Conservation (phyloP, 1,139 yeast species). For the Candida smagusa region DNA sequence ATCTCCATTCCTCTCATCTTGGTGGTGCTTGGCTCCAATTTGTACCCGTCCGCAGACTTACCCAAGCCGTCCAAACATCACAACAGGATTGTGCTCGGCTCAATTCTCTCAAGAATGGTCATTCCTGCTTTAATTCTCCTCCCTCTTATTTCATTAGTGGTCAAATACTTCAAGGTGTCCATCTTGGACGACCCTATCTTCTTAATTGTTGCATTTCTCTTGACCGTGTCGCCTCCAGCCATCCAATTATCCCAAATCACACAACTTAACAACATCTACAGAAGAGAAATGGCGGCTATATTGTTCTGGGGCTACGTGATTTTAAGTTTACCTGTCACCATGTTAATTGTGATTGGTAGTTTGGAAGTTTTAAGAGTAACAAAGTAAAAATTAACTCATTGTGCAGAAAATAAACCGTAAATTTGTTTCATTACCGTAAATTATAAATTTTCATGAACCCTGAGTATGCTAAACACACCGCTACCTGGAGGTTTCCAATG, state of each 20-base stretch:
- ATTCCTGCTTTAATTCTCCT: constrained; percentile 65
- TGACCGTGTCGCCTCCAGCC: constrained; percentile 82
- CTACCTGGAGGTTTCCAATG: no score
- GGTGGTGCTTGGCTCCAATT: constrained; percentile 73
- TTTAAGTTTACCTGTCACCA: constrained; percentile 74
- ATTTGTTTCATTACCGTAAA: no score
- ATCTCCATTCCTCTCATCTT: constrained; percentile 78
- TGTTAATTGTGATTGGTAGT: constrained; percentile 65
- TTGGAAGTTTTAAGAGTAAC: constrained; percentile 63
- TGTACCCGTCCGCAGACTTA: constrained; percentile 62
- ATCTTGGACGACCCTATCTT: constrained; percentile 84
- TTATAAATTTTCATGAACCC: no score
- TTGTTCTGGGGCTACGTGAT: constrained; percentile 83
- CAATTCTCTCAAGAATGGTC: constrained; percentile 73
- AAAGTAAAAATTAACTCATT: constrained; percentile 2
- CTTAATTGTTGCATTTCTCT: constrained; percentile 67
- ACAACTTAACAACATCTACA: constrained; percentile 72
- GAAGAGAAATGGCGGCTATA: constrained; percentile 83
- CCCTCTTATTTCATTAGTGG: constrained; percentile 65
- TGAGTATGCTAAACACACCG: no score
- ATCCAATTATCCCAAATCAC: constrained; percentile 81
- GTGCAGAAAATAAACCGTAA: no score
- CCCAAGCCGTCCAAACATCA: constrained; percentile 64
- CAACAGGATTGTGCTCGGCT: constrained; percentile 58
- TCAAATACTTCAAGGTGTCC: constrained; percentile 62